phyloP scores from a whole-genome alignment of 1,284 basidiomycete species.

The Fomitiporia mediterranea region DNA sequence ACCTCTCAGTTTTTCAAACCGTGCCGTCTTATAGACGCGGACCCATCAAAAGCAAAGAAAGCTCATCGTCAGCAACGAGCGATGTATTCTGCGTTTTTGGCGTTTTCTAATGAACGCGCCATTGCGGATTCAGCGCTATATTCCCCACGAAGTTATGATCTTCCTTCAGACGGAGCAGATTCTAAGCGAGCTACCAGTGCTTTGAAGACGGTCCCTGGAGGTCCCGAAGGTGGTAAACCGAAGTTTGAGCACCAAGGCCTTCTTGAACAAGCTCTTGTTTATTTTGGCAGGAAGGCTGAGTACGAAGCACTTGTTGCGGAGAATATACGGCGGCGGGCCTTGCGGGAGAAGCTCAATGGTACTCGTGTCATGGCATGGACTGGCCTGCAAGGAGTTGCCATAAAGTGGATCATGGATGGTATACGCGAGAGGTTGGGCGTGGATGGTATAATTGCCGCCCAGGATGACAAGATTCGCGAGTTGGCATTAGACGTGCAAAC shows the following conservation, averaged over 20 bases:
- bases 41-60: conserved; percentile 37
- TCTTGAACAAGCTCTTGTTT: conserved; percentile 43
- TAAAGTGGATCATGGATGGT: conserved; percentile 18
- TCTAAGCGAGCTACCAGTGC: neutral
- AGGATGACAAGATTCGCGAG: neutral
- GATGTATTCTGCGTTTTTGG: conserved; percentile 57
- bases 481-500: neutral
- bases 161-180: neutral
- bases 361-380: conserved; percentile 21
- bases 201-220: neutral
- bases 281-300: conserved; percentile 50
- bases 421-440: conserved; percentile 16
- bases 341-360: conserved; percentile 19
- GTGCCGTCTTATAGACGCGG: conserved; percentile 25
- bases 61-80: conserved; percentile 40
- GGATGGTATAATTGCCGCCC: neutral
- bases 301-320: conserved; percentile 37
- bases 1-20: conserved; percentile 49
- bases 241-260: conserved; percentile 21
- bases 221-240: neutral
- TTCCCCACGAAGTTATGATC: conserved; percentile 8
- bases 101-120: conserved; percentile 36
- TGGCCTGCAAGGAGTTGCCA: conserved; percentile 5
- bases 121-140: conserved; percentile 1
- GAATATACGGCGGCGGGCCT: conserved; percentile 27